Evolutionary conservation across 2,329 filamentous ascomycete genomes (phyloP), one percentile per base, ranked within the genome.

Genomic region (Colletotrichum scovillei): DNA sequence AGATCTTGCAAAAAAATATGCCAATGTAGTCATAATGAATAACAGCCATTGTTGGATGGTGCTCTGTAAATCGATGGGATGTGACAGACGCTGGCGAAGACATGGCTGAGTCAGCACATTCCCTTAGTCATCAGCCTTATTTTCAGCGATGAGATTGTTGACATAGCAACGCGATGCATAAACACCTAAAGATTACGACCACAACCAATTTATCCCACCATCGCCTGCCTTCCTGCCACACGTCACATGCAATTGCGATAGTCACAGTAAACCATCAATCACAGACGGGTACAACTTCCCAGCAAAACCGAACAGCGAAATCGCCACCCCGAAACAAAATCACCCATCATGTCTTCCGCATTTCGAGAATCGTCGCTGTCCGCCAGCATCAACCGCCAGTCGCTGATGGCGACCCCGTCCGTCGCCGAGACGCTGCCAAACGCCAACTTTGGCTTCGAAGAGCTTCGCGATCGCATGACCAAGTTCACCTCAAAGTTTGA

Each of bases 361-460:
- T 95, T 95, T 77, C 63, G 63, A 65, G 92, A 94, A 77, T 88
- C 92, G 9, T 92, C 92, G 1, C 87, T 93, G 77, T 93, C 92
- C 14, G 89, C 89, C 69, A 92, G 90, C 82, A 83, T 88, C 59
- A 85, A 85, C 78, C 87, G 91, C 77, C 89, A 89, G 76, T 88
- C 90, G 19, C 84, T 90, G 75, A 86, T 89, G 35, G 86, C 90
- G 53, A 85, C 86, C 59, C 89, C 91, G 16, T 93, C 92, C 7
- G 91, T 94, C 85, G 92, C 92, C 55, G 93, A 95, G 81, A 91
- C 91, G 63, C 90, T 99, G 9, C 97, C 97, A 46, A 94, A 89
- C 81, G 94, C 97, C 82, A 95, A 98, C 83, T 98, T 99, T 82
- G 95, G 95, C 72, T 98, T 98, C 82, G 95, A 98, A 78, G 95